Base-by-base conservation (phyloP, 1,139 yeast species). In the Yamadazyma dendronema region DNA sequence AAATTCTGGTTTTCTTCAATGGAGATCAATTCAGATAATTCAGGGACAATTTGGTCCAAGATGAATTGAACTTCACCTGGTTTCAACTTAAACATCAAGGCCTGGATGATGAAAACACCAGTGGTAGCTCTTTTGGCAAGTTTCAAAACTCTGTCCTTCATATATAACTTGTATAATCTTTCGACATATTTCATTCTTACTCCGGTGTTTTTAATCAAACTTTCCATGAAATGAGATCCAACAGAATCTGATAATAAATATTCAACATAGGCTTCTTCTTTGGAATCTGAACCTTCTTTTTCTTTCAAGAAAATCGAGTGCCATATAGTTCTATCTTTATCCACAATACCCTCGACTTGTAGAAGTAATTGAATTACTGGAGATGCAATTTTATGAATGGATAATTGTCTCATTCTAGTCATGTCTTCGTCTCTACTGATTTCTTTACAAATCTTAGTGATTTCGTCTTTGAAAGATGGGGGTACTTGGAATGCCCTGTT, bases 161-260 rank as follows among this genome's bases (percentile, higher is more conserved):
- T 87, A 62, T 89, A 87, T 9, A 77, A 57, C 35, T 65, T 67
- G 62, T 81, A 87, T 35, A 90, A 61, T 50, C 95, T 74, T 49
- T 82, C 85, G 31, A 84, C 76, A 52, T 79, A 79, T 48, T 79
- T 82, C 42, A 77, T 62, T 47, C 94, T 80, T 34, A 84, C 84
- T 12, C 76, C 75, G 38, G 75, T 77, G 41, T 67, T 65, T 34
- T 75, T 77, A 37, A 90, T 69, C 16, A 81, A 74, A 14, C 82
- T 74, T 59, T 90, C 90, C 30, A 90, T 67, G 64, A 90, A 89
- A 61, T 89, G 97, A 1, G 95, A 84, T 1, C 97, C 98, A 12
- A 89, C 88, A 1, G 95, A 72, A 54, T 90, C 96, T 5, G 94
- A 81, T 35, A 90, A 64, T 40, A 90, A 68, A 54, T 85, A 85